Evolutionary conservation across 768 basidiomycete genomes (phyloP).

Genomic region (Nidularia pulvinata): DNA sequence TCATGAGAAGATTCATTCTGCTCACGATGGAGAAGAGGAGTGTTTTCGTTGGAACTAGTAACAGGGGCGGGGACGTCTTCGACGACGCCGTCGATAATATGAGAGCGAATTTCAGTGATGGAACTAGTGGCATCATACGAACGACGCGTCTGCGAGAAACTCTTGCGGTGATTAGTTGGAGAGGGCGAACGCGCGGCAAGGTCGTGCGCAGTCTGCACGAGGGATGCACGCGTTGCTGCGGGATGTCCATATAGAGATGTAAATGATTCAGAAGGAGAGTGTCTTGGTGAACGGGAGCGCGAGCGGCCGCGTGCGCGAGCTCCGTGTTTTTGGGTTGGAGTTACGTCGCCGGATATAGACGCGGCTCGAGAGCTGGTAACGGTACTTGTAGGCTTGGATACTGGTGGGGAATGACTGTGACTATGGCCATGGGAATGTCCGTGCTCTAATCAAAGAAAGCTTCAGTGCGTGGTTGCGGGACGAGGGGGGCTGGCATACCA

Average conservation of each 20-base stretch:
- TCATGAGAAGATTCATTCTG: constrained; percentile 2
- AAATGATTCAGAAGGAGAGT: constrained; percentile 35
- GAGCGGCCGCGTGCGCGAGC: constrained; percentile 21
- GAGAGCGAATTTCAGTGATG: not conserved
- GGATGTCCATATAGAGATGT: constrained; percentile 76
- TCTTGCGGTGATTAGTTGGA: constrained; percentile 23
- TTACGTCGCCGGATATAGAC: constrained; percentile 15
- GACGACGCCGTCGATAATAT: not conserved
- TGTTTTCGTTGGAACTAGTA: constrained; percentile 30
- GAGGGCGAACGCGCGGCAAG: constrained; percentile 59
- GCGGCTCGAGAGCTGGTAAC: constrained; percentile 19
- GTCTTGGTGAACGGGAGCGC: constrained; percentile 21
- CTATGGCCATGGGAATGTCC: constrained; percentile 60
- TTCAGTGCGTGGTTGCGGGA: constrained; percentile 1
- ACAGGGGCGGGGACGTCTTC: constrained; percentile 4
- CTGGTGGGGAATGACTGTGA: constrained; percentile 39
- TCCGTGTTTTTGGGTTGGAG: constrained; percentile 26
- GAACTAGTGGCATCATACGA: constrained; percentile 18
- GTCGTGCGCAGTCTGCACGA: constrained; percentile 85
- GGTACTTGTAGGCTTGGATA: constrained; percentile 39
- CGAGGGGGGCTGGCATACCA: constrained; percentile 45
- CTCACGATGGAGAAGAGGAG: constrained; percentile 37
- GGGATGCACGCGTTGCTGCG: constrained; percentile 66
- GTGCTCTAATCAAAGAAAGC: constrained; percentile 46
- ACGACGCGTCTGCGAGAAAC: constrained; percentile 16